Percentiles rank a stretch among this genome's conserved stretches.
phyloP scores from a whole-genome alignment of 257 asterid species.

The Solanum bulbocastanum region DNA sequence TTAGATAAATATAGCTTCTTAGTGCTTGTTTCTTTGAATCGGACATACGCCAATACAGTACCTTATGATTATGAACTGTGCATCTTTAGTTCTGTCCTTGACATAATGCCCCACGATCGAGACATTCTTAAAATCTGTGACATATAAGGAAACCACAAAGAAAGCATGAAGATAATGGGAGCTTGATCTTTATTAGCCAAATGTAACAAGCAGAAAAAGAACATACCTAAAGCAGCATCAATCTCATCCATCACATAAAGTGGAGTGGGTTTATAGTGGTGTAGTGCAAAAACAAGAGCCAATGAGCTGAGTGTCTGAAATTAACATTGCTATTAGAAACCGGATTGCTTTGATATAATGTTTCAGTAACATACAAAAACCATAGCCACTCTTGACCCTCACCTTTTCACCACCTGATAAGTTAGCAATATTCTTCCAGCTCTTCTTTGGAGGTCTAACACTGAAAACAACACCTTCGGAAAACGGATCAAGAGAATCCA shows the following conservation, averaged over 20 bases:
- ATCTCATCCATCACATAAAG: conserved; percentile 60
- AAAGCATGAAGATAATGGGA: not conserved
- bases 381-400: not conserved
- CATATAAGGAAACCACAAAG: not conserved
- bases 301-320: conserved; percentile 92
- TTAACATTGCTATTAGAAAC: not conserved
- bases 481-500: conserved; percentile 95
- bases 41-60: not conserved
- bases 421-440: conserved; percentile 98
- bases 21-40: not conserved
- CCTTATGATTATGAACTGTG: conserved; percentile 96
- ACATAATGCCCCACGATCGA: conserved; percentile 98
- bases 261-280: conserved; percentile 98
- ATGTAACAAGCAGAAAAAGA: not conserved
- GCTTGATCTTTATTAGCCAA: not conserved
- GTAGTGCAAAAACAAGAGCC: conserved; percentile 97
- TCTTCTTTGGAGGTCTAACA: conserved; percentile 96
- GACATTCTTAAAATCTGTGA: conserved; percentile 88
- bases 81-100: conserved; percentile 98
- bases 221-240: conserved; percentile 90
- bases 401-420: conserved; percentile 99
- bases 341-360: not conserved
- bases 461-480: conserved; percentile 99
- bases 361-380: not conserved
- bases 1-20: not conserved